A percentile compares a stretch with the other conserved stretches of the same genome.
Conservation (phyloP, 2,329 filamentous ascomycete genomes). For the Colletotrichum aenigma region DNA sequence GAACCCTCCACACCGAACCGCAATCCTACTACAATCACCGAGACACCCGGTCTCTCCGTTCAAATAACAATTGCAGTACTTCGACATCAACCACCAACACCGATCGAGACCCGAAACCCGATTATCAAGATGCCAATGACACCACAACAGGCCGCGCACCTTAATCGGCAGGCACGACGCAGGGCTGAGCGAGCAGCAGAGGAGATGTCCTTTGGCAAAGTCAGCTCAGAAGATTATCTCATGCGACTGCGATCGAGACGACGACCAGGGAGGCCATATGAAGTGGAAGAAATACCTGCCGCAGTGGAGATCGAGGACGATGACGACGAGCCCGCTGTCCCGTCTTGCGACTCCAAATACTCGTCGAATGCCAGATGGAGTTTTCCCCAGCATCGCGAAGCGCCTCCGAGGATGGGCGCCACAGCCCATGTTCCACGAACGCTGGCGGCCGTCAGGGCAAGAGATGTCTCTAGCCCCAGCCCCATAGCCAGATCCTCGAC, state of each 20-base stretch:
- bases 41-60: neutral
- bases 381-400: neutral
- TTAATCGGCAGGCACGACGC: constrained; percentile 10
- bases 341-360: neutral
- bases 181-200: constrained; percentile 13
- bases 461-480: neutral
- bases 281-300: neutral
- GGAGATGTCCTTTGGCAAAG: constrained; percentile 7
- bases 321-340: neutral
- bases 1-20: neutral
- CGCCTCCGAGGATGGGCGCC: neutral
- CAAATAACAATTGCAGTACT: neutral
- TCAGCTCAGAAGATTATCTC: constrained; percentile 13
- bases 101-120: neutral
- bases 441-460: neutral
- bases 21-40: neutral
- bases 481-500: neutral
- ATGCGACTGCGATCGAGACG: constrained; percentile 1
- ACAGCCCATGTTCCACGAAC: neutral
- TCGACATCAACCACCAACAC: neutral
- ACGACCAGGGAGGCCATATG: neutral
- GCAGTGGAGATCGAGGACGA: constrained; percentile 11
- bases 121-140: neutral
- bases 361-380: neutral
- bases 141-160: neutral